Base-by-base conservation (phyloP, 2,329 filamentous ascomycete species). In the Elsinoe arachidis region DNA sequence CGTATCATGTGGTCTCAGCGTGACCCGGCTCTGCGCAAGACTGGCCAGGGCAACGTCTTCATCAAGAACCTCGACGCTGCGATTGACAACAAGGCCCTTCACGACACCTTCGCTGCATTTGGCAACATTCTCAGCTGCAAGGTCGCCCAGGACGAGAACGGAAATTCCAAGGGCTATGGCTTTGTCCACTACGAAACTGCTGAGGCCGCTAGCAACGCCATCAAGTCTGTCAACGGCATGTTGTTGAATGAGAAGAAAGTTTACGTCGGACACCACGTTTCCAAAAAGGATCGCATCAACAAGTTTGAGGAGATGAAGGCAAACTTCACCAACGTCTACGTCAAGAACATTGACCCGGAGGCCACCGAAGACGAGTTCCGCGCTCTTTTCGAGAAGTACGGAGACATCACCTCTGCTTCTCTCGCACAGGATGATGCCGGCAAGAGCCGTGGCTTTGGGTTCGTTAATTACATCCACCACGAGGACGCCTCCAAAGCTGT, bases 271-370 rank as follows among this genome's bases (percentile, higher is more conserved):
- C 92, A 96, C 78, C 93, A 99, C 78, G 97, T 99, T 69, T 91
- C 93, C 74, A 97, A 97, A 87, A 97, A 97, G 83, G 93, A 99
- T 72, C 92, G 93, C 69, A 93, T 97, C 83, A 96, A 90, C 89
- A 99, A 99, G 80, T 97, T 97, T 68, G 93, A 99, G 80, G 93
- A 99, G 82, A 99, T 99, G 92, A 99, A 99, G 86, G 93, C 93
- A 75, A 99, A 99, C 82, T 99, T 95, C 83, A 99, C 93, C 80
- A 99, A 99, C 75, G 86, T 99, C 76, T 99, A 99, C 78, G 89
- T 99, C 79, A 99, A 99, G 86, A 99, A 99, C 80, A 87, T 99
- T 67, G 83, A 85, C 68, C 69, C 78, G 35, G 92, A 96, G 51
- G 88, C 86, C 63, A 87, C 84, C 59, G 93, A 99, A 61, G 91